Evolutionary conservation across 2,329 filamentous ascomycete genomes (phyloP).

Genomic region (Xylaria digitata): DNA sequence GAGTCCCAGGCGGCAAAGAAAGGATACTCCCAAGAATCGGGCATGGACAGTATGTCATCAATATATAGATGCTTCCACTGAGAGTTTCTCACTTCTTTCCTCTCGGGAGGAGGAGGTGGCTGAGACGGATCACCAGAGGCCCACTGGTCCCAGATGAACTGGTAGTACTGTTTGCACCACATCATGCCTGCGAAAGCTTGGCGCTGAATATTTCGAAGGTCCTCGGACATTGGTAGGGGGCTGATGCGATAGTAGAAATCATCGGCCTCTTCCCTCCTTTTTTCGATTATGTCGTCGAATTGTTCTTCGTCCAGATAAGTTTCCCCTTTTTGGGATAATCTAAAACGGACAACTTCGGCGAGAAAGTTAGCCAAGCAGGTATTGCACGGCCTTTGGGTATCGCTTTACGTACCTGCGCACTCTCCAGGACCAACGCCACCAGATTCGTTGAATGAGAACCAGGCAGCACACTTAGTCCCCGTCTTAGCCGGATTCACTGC

Average conservation of each 20-base stretch:
- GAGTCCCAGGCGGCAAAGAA: slow-evolving; percentile 99
- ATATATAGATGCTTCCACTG: slow-evolving; percentile 96
- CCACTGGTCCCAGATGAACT: slow-evolving; percentile 98
- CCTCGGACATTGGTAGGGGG: slow-evolving; percentile 91
- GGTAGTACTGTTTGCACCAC: slow-evolving; percentile 97
- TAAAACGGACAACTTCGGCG: slow-evolving; percentile 82
- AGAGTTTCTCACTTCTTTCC: slow-evolving; percentile 84
- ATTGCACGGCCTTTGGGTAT: slow-evolving; percentile 37
- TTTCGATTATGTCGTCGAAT: slow-evolving; percentile 91
- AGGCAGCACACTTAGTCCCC: slow-evolving; percentile 91
- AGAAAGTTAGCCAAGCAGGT: slow-evolving; percentile 27
- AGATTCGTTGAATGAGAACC: slow-evolving; percentile 91
- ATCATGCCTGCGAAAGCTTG: slow-evolving; percentile 97
- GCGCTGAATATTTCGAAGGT: slow-evolving; percentile 92
- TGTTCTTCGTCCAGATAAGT: slow-evolving; percentile 90
- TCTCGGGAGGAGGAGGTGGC: slow-evolving; percentile 82
- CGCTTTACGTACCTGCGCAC: slow-evolving; percentile 79
- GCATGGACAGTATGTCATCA: slow-evolving; percentile 97
- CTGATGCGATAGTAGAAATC: slow-evolving; percentile 96
- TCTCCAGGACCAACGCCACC: slow-evolving; percentile 89
- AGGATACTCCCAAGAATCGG: slow-evolving; percentile 97
- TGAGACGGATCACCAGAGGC: slow-evolving; percentile 91
- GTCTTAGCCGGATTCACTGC: slow-evolving; percentile 82
- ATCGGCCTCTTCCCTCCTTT: slow-evolving; percentile 87
- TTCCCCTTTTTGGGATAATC: slow-evolving; percentile 79